Evolutionary conservation across 331 rosid genomes (phyloP).

Genomic region (Quercus lobata): DNA sequence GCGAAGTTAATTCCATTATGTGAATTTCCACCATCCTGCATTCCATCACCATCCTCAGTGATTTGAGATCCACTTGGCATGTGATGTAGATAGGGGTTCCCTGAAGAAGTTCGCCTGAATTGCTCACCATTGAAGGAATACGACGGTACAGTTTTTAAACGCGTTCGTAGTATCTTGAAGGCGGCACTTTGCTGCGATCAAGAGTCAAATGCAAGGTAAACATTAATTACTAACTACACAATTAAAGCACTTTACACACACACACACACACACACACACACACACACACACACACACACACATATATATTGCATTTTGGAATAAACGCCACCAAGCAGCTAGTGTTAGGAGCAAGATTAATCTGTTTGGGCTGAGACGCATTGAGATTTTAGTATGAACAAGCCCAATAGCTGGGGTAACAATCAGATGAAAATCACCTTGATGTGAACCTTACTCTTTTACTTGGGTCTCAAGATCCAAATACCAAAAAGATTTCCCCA

Average conservation of each 20-base stretch:
- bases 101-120: slow-evolving; percentile 44
- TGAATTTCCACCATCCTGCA: slow-evolving; percentile 42
- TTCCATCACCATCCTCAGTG: slow-evolving; percentile 63
- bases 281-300: no score
- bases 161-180: slow-evolving; percentile 84
- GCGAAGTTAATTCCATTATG: slow-evolving; percentile 62
- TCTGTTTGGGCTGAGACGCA: neutral
- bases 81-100: slow-evolving; percentile 59
- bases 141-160: slow-evolving; percentile 79
- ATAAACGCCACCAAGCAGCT: neutral
- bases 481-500: neutral
- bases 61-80: slow-evolving; percentile 51
- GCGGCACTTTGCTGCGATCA: slow-evolving; percentile 94
- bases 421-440: neutral
- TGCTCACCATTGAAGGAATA: slow-evolving; percentile 72
- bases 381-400: neutral
- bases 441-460: neutral
- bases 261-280: no score
- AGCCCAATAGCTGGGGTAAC: neutral
- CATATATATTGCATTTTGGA: neutral
- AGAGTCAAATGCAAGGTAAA: slow-evolving; percentile 6
- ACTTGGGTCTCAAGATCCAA: neutral
- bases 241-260: neutral
- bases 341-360: neutral
- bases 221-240: neutral